Evolutionary conservation across 768 basidiomycete species (phyloP), one percentile per base, ranked within the genome.

Genomic region (Termitomyces bulborhizus): DNA sequence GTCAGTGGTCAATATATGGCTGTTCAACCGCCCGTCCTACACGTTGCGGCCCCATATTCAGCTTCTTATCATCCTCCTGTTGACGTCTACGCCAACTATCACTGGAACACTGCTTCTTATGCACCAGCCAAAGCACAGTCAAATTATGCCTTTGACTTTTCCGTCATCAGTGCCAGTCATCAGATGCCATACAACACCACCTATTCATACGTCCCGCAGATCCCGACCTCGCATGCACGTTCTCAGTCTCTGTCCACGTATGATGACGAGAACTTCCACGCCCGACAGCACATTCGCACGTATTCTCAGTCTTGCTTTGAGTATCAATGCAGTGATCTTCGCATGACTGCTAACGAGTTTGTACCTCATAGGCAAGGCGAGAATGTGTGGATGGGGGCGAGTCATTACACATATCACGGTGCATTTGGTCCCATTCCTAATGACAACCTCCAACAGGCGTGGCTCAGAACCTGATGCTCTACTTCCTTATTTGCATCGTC

Each of bases 301-400:
- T 82, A 82, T 60, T 82, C 84, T 40, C 82, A 86, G 63, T 71
- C 80, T 39, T 74, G 72, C 50, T 83, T 77, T 64, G 82, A 84
- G 50, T 80, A 78, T 58, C 68, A 71, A 53, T 76, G 75, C 63
- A 73, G 73, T 58, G 78, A 83, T 55, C 58, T 74, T 46, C 75
- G 68, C 47, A 68, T 77, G 70, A 66, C 71, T 41, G 68, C 74
- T 39, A 71, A 73, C 51, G 78, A 81, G 56, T 69, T 73, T 53
- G 65, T 68, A 13, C 67, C 71, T 45, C 61, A 66, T 43, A 59
- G 65, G 59, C 76, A 75, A 57, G 55, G 68, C 18, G 71, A 75
- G 42, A 60, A 69, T 45, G 71, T 69, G 27, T 84, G 82, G 83
- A 65, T 71, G 54, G 69, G 70, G 27, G 62, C 69, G 11, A 69